These are phyloP conservation scores for Phytophthora boehmeriae DNA, from an alignment of 352 stramenopile genomes.

Conservation along the genomic window DNA sequence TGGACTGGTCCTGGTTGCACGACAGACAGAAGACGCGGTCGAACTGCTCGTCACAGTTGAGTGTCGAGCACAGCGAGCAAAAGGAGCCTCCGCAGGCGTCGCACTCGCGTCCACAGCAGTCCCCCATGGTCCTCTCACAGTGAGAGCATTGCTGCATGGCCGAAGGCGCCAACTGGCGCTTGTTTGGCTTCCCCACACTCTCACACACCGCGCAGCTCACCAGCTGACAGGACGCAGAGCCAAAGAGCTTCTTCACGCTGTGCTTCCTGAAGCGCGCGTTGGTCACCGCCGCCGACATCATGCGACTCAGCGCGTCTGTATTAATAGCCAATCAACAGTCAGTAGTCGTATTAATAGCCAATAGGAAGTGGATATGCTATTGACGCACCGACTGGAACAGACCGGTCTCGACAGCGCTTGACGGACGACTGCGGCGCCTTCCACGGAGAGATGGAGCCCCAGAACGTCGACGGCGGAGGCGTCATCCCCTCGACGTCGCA, in stretches of 20 bases:
- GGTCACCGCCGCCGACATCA: slow-evolving; percentile 79
- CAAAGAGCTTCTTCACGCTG: slow-evolving; percentile 54
- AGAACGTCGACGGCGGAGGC: slow-evolving; percentile 24
- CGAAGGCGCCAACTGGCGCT: slow-evolving; percentile 12
- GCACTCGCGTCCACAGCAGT: slow-evolving; percentile 70
- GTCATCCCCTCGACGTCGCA: slow-evolving; percentile 29
- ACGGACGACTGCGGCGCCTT: slow-evolving; percentile 43
- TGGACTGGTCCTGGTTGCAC: slow-evolving; percentile 56
- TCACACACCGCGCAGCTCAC: slow-evolving; percentile 50
- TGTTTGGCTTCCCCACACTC: slow-evolving; percentile 18
- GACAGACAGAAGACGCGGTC: slow-evolving; percentile 81
- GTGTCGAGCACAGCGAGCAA: slow-evolving; percentile 82
- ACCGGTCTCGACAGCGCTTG: slow-evolving; percentile 75
- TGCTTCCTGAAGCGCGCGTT: slow-evolving; percentile 75
- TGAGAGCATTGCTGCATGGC: slow-evolving; percentile 54
- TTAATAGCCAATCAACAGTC: slow-evolving; percentile 1
- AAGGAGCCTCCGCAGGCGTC: slow-evolving; percentile 57
- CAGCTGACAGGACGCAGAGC: slow-evolving; percentile 9
- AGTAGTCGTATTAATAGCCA: slow-evolving; percentile 14
- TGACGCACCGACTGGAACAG: slow-evolving; percentile 65
- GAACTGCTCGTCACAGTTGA: slow-evolving; percentile 85
- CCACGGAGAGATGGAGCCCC: slow-evolving; percentile 60
- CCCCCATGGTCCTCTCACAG: slow-evolving; percentile 64
- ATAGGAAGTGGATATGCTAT: not conserved
- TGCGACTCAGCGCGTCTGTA: slow-evolving; percentile 72